Evolutionary conservation across 805 yeast species (phyloP), one percentile per base, ranked within the genome.

Genomic region (Jamesozyma gamospora): DNA sequence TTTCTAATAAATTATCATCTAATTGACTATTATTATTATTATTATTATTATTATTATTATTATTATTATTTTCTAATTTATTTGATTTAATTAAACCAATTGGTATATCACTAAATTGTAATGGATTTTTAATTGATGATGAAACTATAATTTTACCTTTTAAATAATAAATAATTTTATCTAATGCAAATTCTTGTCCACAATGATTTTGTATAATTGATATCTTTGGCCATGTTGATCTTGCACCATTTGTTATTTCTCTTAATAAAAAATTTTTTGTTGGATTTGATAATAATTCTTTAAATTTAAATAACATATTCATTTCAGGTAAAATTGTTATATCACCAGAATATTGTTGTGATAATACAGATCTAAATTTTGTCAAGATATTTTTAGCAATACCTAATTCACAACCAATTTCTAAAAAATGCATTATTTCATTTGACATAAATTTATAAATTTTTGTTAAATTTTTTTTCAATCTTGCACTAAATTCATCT

Each of bases 161-260:
- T 40, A 87, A 58, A 8, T 61, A 54, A n/a, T 79, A 69, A 8
- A 92, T 86, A 8, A 92, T 82, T 42, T 71, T 72, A 58, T 90
- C 97, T 31, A 90, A 65, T 0, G 87, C 82, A 58, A 90, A 80
- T 54, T 90, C 98, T 26, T 87, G 75, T 0, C 92, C 79, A 60
- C 96, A 87, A 54, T 86, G 95, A 57, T 92, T 90, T 48, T 79
- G 72, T 35, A 90, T 85, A 33, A 88, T 70, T 2, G 95, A 75
- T 4, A 92, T 60, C 53, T 85, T 84, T 0, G 96, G 95, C 96
- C 97, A 90, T 0, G 96, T 80, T 0, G 96, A 90, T 41, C 84
- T 66, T 1, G 95, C 92, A 1, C 97, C 98, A 45, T 94, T 71
- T 30, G 77, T 69, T 2, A 81, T 72, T 42, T 52, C 61, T 7